Percentiles rank a stretch among this genome's conserved stretches.
Conservation (phyloP, 768 basidiomycete species). For the Cyathus striatus region DNA sequence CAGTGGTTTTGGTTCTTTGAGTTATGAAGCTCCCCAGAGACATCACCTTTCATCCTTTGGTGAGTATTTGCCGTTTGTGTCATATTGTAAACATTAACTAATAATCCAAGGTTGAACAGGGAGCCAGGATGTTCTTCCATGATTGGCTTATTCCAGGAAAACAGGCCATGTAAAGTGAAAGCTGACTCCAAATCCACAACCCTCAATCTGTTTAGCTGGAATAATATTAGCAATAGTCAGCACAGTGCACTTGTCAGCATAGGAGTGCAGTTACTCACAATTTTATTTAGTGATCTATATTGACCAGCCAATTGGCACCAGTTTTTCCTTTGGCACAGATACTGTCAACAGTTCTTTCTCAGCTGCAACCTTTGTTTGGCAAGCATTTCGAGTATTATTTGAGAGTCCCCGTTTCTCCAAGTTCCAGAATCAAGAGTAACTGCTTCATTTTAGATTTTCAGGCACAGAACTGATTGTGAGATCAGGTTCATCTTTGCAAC, state of each 20-base stretch:
- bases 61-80: too few species aligned
- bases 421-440: conserved; percentile 50
- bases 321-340: conserved; percentile 56
- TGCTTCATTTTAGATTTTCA: background rate
- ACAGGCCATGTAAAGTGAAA: conserved; percentile 61
- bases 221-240: conserved; percentile 61
- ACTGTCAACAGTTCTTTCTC: conserved; percentile 52
- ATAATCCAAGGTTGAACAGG: conserved; percentile 63
- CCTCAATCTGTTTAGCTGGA: conserved; percentile 68
- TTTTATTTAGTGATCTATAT: conserved; percentile 55
- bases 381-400: conserved; percentile 58
- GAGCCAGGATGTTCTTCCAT: conserved; percentile 61
- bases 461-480: too few species aligned
- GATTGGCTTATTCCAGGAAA: conserved; percentile 67
- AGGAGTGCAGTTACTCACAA: background rate
- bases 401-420: conserved; percentile 48
- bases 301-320: conserved; percentile 64
- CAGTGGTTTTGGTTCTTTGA: conserved; percentile 80
- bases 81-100: too few species aligned
- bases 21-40: conserved; percentile 51
- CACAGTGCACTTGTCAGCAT: background rate
- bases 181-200: conserved; percentile 44
- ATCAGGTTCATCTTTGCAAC: conserved; percentile 54
- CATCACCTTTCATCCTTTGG: conserved; percentile 64
- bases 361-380: conserved; percentile 60